Conservation (phyloP, 352 stramenopile genomes). For the Phytophthora foliorum region DNA sequence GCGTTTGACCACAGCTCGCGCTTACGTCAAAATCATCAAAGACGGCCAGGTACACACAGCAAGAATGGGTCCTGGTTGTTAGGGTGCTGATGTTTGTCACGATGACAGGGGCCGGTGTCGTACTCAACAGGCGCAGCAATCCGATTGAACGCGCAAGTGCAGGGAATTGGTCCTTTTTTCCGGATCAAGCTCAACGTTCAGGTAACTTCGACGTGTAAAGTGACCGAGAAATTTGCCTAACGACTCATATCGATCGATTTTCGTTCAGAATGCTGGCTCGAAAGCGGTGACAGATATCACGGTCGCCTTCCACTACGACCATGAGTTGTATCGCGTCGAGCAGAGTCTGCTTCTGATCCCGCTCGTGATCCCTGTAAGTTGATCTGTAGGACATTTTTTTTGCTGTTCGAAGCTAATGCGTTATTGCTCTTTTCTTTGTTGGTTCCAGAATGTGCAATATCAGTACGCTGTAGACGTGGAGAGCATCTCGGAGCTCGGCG, state of each 20-base stretch:
- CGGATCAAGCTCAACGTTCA: conserved; percentile 87
- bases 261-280: conserved; percentile 65
- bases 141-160: conserved; percentile 84
- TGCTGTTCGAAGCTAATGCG: conserved; percentile 10
- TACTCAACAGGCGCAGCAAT: conserved; percentile 79
- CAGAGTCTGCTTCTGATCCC: conserved; percentile 77
- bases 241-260: neutral
- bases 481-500: conserved; percentile 72
- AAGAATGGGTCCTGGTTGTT: neutral
- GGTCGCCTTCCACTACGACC: conserved; percentile 83
- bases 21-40: conserved; percentile 93
- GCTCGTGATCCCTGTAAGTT: conserved; percentile 75
- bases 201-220: conserved; percentile 30
- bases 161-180: conserved; percentile 84
- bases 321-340: conserved; percentile 71
- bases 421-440: conserved; percentile 8
- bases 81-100: conserved; percentile 1
- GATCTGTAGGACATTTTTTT: conserved; percentile 4
- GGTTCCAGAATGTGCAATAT: conserved; percentile 75
- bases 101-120: conserved; percentile 65
- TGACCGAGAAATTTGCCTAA: neutral
- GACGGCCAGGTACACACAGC: conserved; percentile 70
- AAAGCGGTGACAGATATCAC: conserved; percentile 75
- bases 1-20: conserved; percentile 84
- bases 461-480: conserved; percentile 75